Conservation (phyloP, 2,329 filamentous ascomycete species). For the Lachnellula hyalina region DNA sequence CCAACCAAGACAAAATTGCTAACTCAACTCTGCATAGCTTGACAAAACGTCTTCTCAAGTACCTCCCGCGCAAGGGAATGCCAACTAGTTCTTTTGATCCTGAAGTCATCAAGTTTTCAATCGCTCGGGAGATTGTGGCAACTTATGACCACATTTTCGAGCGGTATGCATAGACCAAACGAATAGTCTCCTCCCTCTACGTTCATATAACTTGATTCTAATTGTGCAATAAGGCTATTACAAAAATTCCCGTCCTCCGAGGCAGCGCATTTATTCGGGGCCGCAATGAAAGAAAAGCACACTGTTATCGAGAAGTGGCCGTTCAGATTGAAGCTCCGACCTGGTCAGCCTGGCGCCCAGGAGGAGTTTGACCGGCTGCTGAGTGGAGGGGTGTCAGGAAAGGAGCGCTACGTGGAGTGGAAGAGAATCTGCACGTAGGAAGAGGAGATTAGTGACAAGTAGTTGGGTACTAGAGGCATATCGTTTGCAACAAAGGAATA, state of each 20-base stretch:
- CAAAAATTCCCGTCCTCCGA: background rate
- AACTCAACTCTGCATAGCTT: background rate
- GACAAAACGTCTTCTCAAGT: background rate
- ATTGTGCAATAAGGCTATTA: background rate
- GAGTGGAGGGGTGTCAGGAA: background rate
- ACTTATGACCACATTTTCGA: background rate
- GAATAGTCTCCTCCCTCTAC: background rate
- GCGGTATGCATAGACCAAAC: background rate
- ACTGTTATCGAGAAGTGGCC: background rate
- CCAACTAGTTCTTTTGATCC: background rate
- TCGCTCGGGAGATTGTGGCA: background rate
- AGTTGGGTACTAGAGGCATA: too few species aligned
- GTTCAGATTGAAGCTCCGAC: background rate
- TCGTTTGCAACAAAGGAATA: background rate
- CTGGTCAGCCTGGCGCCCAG: background rate
- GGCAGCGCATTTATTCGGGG: background rate
- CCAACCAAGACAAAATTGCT: background rate
- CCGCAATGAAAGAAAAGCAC: background rate
- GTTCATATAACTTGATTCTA: background rate
- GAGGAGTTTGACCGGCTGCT: conserved; percentile 2
- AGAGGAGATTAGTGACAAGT: too few species aligned
- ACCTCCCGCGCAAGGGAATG: background rate
- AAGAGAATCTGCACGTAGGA: conserved; percentile 18
- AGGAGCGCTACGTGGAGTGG: conserved; percentile 21
- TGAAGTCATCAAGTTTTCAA: background rate